A percentile compares a stretch with the other conserved stretches of the same genome.
Conservation (phyloP, 352 stramenopile genomes). For the Pythium sukuiense region DNA sequence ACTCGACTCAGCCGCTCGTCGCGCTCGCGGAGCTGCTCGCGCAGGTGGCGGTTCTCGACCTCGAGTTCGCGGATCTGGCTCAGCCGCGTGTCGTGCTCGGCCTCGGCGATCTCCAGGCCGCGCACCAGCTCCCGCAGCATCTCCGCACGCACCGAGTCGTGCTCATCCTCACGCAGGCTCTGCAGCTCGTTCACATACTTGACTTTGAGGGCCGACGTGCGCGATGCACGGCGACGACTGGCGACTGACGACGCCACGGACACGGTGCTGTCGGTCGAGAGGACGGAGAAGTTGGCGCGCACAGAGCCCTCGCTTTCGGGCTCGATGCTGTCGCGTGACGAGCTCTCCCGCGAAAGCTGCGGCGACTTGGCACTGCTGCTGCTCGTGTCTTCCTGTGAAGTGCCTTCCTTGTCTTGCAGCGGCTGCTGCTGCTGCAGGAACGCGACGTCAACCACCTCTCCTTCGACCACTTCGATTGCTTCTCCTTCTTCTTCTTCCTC, state of each 20-base stretch:
- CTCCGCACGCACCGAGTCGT: slow-evolving; percentile 29
- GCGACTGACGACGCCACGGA: neutral
- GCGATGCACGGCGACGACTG: slow-evolving; percentile 31
- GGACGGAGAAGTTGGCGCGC: slow-evolving; percentile 10
- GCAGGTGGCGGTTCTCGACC: slow-evolving; percentile 59
- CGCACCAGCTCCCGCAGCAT: slow-evolving; percentile 72
- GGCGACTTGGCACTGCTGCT: slow-evolving; percentile 2
- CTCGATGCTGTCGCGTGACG: slow-evolving; percentile 19
- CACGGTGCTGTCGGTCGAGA: slow-evolving; percentile 19
- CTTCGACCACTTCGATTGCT: slow-evolving; percentile 31
- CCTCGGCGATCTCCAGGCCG: slow-evolving; percentile 67
- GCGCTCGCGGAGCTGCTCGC: slow-evolving; percentile 39
- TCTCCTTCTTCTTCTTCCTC: slow-evolving; percentile 43
- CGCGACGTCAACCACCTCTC: slow-evolving; percentile 25
- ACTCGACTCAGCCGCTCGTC: slow-evolving; percentile 39
- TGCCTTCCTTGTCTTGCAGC: neutral
- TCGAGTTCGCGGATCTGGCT: slow-evolving; percentile 74
- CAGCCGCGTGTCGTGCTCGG: slow-evolving; percentile 72
- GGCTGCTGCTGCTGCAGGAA: neutral
- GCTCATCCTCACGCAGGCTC: slow-evolving; percentile 28
- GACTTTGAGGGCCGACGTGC: slow-evolving; percentile 60
- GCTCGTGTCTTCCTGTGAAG: neutral
- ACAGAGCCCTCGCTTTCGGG: slow-evolving; percentile 22
- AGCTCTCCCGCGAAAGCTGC: neutral
- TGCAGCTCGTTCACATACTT: slow-evolving; percentile 59